Evolutionary conservation across 768 basidiomycete species (phyloP).

Genomic region (Hygrophoropsis aurantiaca): DNA sequence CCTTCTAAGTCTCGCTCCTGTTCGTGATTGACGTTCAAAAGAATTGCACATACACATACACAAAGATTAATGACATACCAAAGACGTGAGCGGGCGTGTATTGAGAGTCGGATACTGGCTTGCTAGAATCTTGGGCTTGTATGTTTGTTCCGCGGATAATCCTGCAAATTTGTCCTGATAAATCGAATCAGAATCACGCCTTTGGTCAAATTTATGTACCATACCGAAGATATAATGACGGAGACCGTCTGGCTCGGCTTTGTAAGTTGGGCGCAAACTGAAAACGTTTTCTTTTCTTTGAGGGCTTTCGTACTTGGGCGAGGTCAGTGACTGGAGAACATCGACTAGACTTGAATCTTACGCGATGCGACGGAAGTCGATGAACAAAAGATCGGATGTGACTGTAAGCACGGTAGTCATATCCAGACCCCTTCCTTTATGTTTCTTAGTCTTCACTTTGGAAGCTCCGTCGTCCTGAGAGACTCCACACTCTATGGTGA

Average conservation of each 20-base stretch:
- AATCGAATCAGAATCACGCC: slow-evolving; percentile 12
- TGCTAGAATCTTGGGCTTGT: slow-evolving; percentile 56
- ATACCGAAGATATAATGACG: slow-evolving; percentile 64
- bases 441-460: slow-evolving; percentile 27
- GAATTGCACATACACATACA: neutral
- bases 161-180: slow-evolving; percentile 76
- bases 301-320: slow-evolving; percentile 65
- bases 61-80: slow-evolving; percentile 39
- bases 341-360: slow-evolving; percentile 32
- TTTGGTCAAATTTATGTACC: slow-evolving; percentile 2
- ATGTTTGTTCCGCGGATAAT: slow-evolving; percentile 47
- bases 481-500: slow-evolving; percentile 60
- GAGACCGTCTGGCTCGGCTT: slow-evolving; percentile 74
- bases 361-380: slow-evolving; percentile 83
- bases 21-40: neutral
- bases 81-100: slow-evolving; percentile 65
- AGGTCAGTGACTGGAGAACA: neutral
- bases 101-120: slow-evolving; percentile 64
- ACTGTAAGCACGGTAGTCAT: slow-evolving; percentile 74
- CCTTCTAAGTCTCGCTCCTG: slow-evolving; percentile 69
- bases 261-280: slow-evolving; percentile 55
- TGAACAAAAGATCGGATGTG: slow-evolving; percentile 70
- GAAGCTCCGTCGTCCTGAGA: slow-evolving; percentile 24
- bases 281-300: slow-evolving; percentile 57
- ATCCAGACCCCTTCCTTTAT: slow-evolving; percentile 44